Evolutionary conservation across 371 early-diverging fungal species (phyloP).

Genomic region (Batrachochytrium dendrobatidis): DNA sequence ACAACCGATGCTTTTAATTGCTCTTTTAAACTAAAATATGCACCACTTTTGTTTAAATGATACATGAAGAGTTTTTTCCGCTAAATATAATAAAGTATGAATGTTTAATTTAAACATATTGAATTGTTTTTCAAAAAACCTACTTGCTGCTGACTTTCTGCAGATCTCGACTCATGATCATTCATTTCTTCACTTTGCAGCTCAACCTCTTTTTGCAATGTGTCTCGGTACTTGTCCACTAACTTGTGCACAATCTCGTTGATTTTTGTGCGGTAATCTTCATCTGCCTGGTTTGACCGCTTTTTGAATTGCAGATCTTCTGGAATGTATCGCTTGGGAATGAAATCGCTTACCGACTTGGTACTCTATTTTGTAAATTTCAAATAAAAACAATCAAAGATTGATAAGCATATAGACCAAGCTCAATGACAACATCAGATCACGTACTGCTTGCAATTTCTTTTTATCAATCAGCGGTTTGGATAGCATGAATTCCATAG

Average conservation of each 20-base stretch:
- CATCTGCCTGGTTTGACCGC: constrained; percentile 35
- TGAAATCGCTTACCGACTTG: constrained; percentile 41
- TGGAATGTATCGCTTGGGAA: constrained; percentile 34
- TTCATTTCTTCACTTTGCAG: constrained; percentile 6
- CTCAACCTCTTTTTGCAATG: constrained; percentile 10
- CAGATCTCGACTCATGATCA: constrained; percentile 6
- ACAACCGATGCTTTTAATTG: constrained; percentile 43
- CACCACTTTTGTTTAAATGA: constrained; percentile 45
- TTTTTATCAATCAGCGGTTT: constrained; percentile 43
- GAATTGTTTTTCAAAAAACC: not conserved
- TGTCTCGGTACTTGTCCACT: constrained; percentile 31
- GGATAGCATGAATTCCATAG: constrained; percentile 31
- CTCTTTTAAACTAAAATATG: constrained; percentile 46
- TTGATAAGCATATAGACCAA: not conserved
- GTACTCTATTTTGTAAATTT: constrained; percentile 27
- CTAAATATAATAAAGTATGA: constrained; percentile 12
- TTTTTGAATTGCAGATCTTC: constrained; percentile 32
- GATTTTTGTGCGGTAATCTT: constrained; percentile 31
- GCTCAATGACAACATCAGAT: too few relatives aligned
- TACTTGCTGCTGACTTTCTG: constrained; percentile 25
- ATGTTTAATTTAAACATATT: not conserved
- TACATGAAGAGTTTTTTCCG: constrained; percentile 38
- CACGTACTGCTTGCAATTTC: constrained; percentile 42
- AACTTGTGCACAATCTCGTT: constrained; percentile 32
- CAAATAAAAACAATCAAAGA: not conserved